Base-by-base conservation (phyloP, 495 filamentous ascomycete species). In the Glutinoglossum americanum region DNA sequence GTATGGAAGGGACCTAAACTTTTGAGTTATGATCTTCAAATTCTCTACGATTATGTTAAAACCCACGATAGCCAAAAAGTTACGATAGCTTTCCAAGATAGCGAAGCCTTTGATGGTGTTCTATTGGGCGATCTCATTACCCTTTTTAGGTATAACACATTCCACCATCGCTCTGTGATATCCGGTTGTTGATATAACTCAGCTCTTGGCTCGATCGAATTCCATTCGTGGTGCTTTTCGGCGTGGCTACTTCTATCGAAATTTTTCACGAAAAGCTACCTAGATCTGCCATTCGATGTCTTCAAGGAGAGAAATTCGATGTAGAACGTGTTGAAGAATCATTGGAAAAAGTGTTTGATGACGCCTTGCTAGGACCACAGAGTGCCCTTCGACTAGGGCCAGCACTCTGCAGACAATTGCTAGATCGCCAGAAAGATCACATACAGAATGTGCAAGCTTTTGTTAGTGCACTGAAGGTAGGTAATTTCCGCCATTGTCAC, bases 121-220 rank as follows among this genome's bases (percentile, higher is more conserved):
- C 67, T 96, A 28, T 69, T 97, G 32, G 80, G 78, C 1, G 88
- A 96, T 66, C 66, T 94, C 28, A 73, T 96, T 41, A 76, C 76
- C 25, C 69, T 97, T 3, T 77, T 97, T 53, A 82, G 79, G 85
- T 93, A 70, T 57, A 76, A 67, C 10, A 19, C n/a, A 11, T 30
- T 17, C 13, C 9, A 21, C 13, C 17, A 23, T 44, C 19, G 15
- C 30, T 44, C 15, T 33, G 9, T n/a, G 57, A 30, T 54, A n/a
- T 19, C 1, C 2, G 23, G 9, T 35, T 9, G 37, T 49, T 53
- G 21, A 66, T 44, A 11, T 0, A 27, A 3, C 54, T 7, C 37
- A 90, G 87, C 61, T 87, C 84, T 10, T 96, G 92, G 85, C 69
- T 79, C 48, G 80, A 88, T 67, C 83, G 90, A n/a, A 89, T 95